A percentile compares a stretch with the other conserved stretches of the same genome.
phyloP scores from a whole-genome alignment of 805 yeast genomes.

The Myxozyma lipomycoides region DNA sequence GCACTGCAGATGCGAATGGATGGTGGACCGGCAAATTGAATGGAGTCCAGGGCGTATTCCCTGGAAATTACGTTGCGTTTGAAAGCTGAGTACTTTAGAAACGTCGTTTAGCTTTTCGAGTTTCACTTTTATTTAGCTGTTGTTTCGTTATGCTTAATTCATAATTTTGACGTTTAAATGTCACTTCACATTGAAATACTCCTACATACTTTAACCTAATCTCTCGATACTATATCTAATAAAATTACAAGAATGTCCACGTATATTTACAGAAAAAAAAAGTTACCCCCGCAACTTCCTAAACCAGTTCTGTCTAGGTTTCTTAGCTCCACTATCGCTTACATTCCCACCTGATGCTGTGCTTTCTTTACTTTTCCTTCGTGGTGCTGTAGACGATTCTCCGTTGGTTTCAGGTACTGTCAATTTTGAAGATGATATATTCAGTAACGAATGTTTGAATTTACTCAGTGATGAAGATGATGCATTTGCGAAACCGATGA shows the following conservation, averaged over 20 bases:
- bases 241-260: not conserved
- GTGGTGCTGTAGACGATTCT: no score
- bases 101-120: no score
- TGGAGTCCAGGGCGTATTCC: constrained; percentile 88
- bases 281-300: not conserved
- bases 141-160: no score
- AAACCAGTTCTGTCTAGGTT: not conserved
- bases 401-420: no score
- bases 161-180: no score
- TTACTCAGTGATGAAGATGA: not conserved
- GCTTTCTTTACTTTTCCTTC: no score
- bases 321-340: not conserved
- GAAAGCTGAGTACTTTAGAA: constrained; percentile 11
- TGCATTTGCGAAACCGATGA: not conserved
- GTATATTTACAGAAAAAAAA: no score
- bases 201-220: no score
- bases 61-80: constrained; percentile 90
- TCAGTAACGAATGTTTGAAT: not conserved
- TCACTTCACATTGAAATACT: no score
- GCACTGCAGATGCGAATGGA: constrained; percentile 80
- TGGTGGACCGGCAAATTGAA: constrained; percentile 96
- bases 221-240: no score
- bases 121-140: no score
- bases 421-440: not conserved
- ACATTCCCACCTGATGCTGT: not conserved